Conservation (phyloP, 495 filamentous ascomycete genomes). For the Daldinia childiae region DNA sequence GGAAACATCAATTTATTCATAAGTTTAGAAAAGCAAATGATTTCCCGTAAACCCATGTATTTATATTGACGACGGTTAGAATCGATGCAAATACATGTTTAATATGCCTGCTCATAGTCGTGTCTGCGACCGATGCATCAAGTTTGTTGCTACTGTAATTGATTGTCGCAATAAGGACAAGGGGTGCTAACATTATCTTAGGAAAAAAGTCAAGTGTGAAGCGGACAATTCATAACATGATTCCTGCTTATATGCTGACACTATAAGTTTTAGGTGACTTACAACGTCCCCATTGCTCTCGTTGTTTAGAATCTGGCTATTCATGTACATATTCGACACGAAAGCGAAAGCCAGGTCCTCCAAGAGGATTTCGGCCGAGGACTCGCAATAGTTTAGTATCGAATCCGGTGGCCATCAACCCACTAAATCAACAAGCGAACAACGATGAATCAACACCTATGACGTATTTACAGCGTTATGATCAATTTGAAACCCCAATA, state of each 20-base stretch:
- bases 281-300: slow-evolving; percentile 36
- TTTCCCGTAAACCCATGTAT: background rate
- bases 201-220: slow-evolving; percentile 44
- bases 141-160: slow-evolving; percentile 16
- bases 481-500: background rate
- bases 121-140: slow-evolving; percentile 42
- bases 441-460: background rate
- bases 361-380: slow-evolving; percentile 27
- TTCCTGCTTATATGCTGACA: background rate
- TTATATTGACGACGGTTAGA: background rate
- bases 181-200: slow-evolving; percentile 9
- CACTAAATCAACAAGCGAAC: background rate
- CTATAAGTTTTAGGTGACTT: slow-evolving; percentile 25
- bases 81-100: background rate
- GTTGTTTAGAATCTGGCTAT: slow-evolving; percentile 35
- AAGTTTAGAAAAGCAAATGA: background rate
- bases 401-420: background rate
- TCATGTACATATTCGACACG: slow-evolving; percentile 38
- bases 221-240: background rate
- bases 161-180: background rate
- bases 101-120: slow-evolving; percentile 26
- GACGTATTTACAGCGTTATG: background rate
- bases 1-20: background rate
- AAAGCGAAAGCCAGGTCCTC: slow-evolving; percentile 43
- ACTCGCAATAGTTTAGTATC: background rate